Evolutionary conservation across 192 early-diverging fungal genomes (phyloP), one percentile per base, ranked within the genome.

Genomic region (Kappamyces sp.): DNA sequence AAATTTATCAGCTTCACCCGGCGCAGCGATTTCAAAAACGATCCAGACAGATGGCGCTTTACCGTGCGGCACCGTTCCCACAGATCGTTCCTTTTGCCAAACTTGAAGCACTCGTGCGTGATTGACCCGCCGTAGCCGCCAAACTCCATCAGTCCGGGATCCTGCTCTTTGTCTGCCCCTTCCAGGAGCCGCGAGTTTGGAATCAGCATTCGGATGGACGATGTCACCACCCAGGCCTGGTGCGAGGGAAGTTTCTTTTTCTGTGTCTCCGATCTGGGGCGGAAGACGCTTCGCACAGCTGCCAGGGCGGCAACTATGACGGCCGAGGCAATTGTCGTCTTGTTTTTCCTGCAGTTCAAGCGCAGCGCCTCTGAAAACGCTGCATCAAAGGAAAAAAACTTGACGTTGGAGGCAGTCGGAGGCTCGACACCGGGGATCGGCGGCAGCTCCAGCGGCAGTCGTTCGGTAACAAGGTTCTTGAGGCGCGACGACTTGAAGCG

Each of bases 151-250:
- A 71, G 36, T 0, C 40, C 51, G n/a, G 71, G 71, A 48, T 78
- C 76, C 4, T 32, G 31, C 40, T 72, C 64, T n/a, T 67, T 64
- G 47, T 66, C 67, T 7, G 55, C 66, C 36, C 76, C 76, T 15
- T 71, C n/a, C 40, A 78, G 31, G 29, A 78, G 62, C n/a, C 50
- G 54, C n/a, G 70, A 73, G 12, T 65, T 34, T 4, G 76, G 76
- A 1, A 78, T 57, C 43, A 78, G 30, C 66, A 73, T 63, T 8
- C 76, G 64, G 22, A 70, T 49, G 4, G 53, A 58, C 45, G 50
- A 66, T 22, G 76, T 78, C 0, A 76, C 67, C 2, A 78, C 70
- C 76, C 76, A 78, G 2, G 69, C 72, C 55, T 76, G 73, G 46
- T 69, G 63, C 1, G 45, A 49, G 1, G 76, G 76, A 2, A 78